These are phyloP conservation scores for Cutaneotrichosporon sp. DNA, from an alignment of 1,284 basidiomycete species.

Conservation along the genomic window DNA sequence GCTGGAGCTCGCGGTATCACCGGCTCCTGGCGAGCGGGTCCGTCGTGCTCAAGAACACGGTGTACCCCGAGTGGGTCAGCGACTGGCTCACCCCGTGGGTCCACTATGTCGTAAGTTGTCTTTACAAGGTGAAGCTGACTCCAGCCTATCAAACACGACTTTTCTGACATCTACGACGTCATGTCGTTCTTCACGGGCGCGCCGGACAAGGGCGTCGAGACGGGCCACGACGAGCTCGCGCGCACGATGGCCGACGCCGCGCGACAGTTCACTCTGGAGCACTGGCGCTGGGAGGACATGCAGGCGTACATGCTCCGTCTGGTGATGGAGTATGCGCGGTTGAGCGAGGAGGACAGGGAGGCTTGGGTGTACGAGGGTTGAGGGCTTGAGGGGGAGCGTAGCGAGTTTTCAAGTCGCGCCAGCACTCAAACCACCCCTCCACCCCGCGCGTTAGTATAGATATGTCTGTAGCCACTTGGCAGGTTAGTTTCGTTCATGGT, in stretches of 20 bases:
- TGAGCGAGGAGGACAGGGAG: not conserved
- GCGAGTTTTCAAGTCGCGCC: too few relatives aligned
- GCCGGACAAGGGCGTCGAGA: constrained; percentile 33
- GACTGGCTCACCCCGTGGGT: constrained; percentile 50
- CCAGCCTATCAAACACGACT: constrained; percentile 48
- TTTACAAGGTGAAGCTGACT: constrained; percentile 12
- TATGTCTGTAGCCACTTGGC: too few relatives aligned
- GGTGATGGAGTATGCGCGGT: constrained; percentile 2
- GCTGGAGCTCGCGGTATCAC: constrained; percentile 46
- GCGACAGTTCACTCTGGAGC: constrained; percentile 45
- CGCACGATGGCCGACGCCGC: constrained; percentile 48
- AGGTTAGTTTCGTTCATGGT: too few relatives aligned
- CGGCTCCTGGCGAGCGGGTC: constrained; percentile 46
- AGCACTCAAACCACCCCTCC: too few relatives aligned
- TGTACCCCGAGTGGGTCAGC: constrained; percentile 50
- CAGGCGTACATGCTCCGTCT: constrained; percentile 13
- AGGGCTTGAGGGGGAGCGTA: too few relatives aligned
- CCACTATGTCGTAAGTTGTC: constrained; percentile 46
- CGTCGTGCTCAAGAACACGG: constrained; percentile 49
- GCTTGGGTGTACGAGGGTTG: too few relatives aligned
- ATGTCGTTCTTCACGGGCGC: constrained; percentile 52
- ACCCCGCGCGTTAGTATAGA: too few relatives aligned
- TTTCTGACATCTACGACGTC: constrained; percentile 51
- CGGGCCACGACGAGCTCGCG: constrained; percentile 49
- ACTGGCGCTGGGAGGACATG: constrained; percentile 53